Percentiles rank a stretch among this genome's conserved stretches.
phyloP scores from a whole-genome alignment of 225 moss, liverwort and hornwort species.

The Physcomitrium patens region DNA sequence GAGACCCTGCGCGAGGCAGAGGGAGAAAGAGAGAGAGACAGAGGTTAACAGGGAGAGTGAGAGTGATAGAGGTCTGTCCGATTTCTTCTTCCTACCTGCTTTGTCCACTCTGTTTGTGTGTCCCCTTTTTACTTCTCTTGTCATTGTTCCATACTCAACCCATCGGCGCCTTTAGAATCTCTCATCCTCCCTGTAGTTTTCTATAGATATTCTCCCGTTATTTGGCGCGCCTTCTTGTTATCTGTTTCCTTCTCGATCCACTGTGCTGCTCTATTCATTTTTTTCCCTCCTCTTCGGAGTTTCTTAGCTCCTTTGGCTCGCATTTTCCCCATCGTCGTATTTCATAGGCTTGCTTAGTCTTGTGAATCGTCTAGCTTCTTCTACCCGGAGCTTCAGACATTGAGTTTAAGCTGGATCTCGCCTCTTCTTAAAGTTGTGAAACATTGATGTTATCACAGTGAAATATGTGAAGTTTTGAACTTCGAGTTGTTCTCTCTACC shows the following conservation, averaged over 20 bases:
- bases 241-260: slow-evolving; percentile 6
- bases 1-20: too few relatives aligned
- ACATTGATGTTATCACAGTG: not conserved
- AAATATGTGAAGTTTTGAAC: slow-evolving; percentile 3
- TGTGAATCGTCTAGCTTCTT: not conserved
- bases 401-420: not conserved
- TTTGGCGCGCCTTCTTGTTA: too few relatives aligned
- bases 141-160: too few relatives aligned
- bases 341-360: not conserved
- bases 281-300: slow-evolving; percentile 16
- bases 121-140: too few relatives aligned
- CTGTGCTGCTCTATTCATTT: not conserved
- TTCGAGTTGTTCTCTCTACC: not conserved
- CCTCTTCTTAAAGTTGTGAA: not conserved
- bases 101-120: too few relatives aligned
- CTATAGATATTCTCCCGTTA: not conserved
- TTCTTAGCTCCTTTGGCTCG: slow-evolving; percentile 8
- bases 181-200: too few relatives aligned
- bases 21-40: too few relatives aligned
- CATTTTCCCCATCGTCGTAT: not conserved
- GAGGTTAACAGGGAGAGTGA: too few relatives aligned
- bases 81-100: too few relatives aligned
- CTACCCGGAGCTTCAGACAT: too few relatives aligned
- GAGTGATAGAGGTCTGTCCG: too few relatives aligned
- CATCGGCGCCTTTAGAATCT: too few relatives aligned